Conservation (phyloP, 495 filamentous ascomycete genomes). For the Lasiosphaeria miniovina region DNA sequence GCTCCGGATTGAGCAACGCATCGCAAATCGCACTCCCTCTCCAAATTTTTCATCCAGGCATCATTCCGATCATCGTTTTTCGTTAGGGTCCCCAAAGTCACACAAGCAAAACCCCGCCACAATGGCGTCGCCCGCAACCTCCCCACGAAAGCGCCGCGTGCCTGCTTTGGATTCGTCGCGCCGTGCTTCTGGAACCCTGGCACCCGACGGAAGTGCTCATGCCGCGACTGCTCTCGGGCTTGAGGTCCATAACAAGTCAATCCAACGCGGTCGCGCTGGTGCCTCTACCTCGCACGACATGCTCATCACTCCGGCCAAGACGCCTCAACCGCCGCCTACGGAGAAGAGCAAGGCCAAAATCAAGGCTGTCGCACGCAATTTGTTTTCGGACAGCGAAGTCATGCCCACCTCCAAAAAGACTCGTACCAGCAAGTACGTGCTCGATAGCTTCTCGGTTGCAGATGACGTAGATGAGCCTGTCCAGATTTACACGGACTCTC, state of each 20-base stretch:
- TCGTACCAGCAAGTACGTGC: constrained; percentile 53
- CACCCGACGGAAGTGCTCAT: constrained; percentile 19
- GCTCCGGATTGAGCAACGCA: constrained; percentile 22
- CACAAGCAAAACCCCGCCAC: constrained; percentile 23
- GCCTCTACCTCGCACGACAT: constrained; percentile 41
- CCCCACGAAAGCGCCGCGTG: constrained; percentile 52
- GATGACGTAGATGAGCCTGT: constrained; percentile 55
- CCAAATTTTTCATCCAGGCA: constrained; percentile 35
- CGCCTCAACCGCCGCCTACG: constrained; percentile 69
- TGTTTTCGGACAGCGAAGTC: constrained; percentile 61
- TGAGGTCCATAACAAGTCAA: neutral
- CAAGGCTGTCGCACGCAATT: constrained; percentile 64
- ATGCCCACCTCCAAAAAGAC: constrained; percentile 59
- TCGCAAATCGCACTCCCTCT: constrained; percentile 37
- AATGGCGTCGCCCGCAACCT: constrained; percentile 41
- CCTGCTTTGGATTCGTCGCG: constrained; percentile 34
- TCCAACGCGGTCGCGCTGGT: constrained; percentile 3
- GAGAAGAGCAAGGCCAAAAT: constrained; percentile 51
- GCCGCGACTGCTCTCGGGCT: neutral
- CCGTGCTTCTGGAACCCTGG: constrained; percentile 40
- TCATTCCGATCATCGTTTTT: constrained; percentile 26
- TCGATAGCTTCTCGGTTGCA: constrained; percentile 68
- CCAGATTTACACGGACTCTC: constrained; percentile 84
- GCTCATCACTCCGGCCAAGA: constrained; percentile 89
- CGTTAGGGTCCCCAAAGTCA: constrained; percentile 29